These are phyloP conservation scores for Linnemannia exigua DNA, from an alignment of 192 early-diverging fungal species.

Conservation along the genomic window DNA sequence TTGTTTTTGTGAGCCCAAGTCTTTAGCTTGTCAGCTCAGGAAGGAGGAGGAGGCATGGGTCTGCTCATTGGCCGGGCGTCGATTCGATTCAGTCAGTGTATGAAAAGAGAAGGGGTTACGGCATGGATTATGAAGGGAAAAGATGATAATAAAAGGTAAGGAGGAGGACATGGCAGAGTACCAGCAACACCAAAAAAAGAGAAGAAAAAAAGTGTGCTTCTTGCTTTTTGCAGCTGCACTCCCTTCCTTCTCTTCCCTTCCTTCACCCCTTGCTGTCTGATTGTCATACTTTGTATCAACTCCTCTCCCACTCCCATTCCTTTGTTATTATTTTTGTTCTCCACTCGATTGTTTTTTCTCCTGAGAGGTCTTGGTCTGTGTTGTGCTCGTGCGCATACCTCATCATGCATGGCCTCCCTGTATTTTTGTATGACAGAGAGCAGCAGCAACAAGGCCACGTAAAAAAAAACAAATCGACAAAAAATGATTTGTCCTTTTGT, in stretches of 20 bases:
- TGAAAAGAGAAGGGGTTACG: background rate
- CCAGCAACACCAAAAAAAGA: background rate
- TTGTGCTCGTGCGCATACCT: slow-evolving; percentile 4
- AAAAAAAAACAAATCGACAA: background rate
- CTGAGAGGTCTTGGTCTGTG: background rate
- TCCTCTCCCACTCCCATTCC: background rate
- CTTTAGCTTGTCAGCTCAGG: background rate
- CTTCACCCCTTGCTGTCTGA: background rate
- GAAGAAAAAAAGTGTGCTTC: background rate
- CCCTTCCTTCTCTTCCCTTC: background rate
- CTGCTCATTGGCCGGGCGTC: background rate
- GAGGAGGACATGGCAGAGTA: background rate
- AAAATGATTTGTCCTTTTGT: slow-evolving; percentile 6
- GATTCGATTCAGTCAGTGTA: background rate
- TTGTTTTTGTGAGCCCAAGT: background rate
- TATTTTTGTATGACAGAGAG: background rate
- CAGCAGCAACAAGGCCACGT: background rate
- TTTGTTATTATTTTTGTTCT: background rate
- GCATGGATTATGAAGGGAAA: background rate
- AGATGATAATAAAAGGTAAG: background rate
- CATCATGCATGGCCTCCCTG: background rate
- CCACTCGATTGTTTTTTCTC: background rate
- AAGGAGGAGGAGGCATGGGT: background rate
- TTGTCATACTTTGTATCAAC: background rate
- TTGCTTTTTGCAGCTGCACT: background rate